Percentiles rank a stretch among this genome's conserved stretches.
phyloP scores from a whole-genome alignment of 257 asterid species.

The Petunia secreta region DNA sequence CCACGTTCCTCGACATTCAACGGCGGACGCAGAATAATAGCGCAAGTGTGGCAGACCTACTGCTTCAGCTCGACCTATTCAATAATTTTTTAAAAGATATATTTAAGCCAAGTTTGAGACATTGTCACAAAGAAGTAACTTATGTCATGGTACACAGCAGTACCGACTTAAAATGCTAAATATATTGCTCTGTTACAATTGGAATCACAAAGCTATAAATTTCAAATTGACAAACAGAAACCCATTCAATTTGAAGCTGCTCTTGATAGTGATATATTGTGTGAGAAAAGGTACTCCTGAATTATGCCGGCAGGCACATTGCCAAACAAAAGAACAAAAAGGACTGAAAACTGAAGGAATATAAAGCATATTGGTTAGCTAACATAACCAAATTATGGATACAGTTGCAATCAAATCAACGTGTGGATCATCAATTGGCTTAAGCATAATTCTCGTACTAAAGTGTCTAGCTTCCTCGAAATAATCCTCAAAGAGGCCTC shows the following conservation, averaged over 20 bases:
- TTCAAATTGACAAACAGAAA: background rate
- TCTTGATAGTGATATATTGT: background rate
- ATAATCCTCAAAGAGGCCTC: conserved; percentile 79
- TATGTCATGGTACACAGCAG: background rate
- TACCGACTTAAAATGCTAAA: background rate
- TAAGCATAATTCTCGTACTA: conserved; percentile 75
- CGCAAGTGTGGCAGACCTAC: background rate
- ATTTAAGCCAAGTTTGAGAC: background rate
- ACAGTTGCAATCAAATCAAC: conserved; percentile 90
- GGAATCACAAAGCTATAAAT: background rate
- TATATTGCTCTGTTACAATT: background rate
- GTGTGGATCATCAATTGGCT: conserved; percentile 93
- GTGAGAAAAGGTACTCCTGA: background rate
- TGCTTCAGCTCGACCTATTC: background rate
- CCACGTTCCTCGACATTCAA: background rate
- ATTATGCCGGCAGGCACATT: background rate
- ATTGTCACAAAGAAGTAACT: background rate
- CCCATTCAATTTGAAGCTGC: background rate
- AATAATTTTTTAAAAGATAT: background rate
- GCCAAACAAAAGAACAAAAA: background rate
- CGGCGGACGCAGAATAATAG: background rate
- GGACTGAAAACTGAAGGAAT: background rate
- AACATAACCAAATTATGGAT: conserved; percentile 43
- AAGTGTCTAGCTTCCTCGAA: conserved; percentile 76
- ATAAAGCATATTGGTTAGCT: background rate